A percentile compares a stretch with the other conserved stretches of the same genome.
Conservation (phyloP, 345 rosid genomes). For the Citrus unshiu region DNA sequence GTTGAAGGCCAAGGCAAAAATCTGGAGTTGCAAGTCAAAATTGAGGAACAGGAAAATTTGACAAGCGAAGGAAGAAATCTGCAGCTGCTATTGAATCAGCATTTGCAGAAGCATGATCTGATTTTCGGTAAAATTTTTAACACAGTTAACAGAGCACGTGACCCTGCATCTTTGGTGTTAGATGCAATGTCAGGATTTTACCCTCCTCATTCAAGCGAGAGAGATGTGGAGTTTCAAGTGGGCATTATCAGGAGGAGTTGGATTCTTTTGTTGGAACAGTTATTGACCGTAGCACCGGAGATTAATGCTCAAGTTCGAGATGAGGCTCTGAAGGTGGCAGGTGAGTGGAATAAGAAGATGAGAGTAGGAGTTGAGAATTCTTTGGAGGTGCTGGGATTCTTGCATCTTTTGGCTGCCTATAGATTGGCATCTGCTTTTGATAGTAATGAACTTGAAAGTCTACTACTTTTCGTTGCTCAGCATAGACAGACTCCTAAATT, state of each 20-base stretch:
- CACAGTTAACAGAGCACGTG: slow-evolving; percentile 25
- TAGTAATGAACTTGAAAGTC: slow-evolving; percentile 22
- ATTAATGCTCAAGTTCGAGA: slow-evolving; percentile 20
- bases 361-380: too few species aligned
- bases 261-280: too few species aligned
- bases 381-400: too few species aligned
- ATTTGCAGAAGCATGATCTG: slow-evolving; percentile 24
- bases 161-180: slow-evolving; percentile 30
- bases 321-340: slow-evolving; percentile 26
- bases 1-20: slow-evolving; percentile 11
- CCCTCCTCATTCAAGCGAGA: too few species aligned
- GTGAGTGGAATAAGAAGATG: slow-evolving; percentile 16
- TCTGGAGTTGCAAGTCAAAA: slow-evolving; percentile 27
- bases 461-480: slow-evolving; percentile 21
- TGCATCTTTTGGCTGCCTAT: too few species aligned
- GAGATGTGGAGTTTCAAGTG: too few species aligned
- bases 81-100: slow-evolving; percentile 46
- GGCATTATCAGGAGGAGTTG: too few species aligned
- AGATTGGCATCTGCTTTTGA: slow-evolving; percentile 6
- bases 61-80: slow-evolving; percentile 30
- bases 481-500: slow-evolving; percentile 24
- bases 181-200: too few species aligned
- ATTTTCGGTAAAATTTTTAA: slow-evolving; percentile 22
- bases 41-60: slow-evolving; percentile 28
- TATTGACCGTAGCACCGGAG: slow-evolving; percentile 10